Evolutionary conservation across 768 basidiomycete genomes (phyloP), one percentile per base, ranked within the genome.

Genomic region (Suillus brevipes): DNA sequence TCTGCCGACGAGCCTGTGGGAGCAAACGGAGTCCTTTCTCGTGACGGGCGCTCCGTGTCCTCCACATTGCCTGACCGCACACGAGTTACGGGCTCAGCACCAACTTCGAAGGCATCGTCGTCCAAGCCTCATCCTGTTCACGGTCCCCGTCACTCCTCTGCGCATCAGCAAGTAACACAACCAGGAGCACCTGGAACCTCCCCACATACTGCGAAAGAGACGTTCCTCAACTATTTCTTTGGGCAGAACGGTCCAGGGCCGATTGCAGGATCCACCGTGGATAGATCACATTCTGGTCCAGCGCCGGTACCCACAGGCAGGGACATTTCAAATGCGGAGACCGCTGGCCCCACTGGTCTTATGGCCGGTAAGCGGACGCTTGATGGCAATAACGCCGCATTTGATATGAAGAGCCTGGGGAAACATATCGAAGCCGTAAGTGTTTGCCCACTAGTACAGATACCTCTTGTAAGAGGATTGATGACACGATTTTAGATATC

Each of bases 351-450:
- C 38, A 78, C 84, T 16, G 90, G 91, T 5, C 73, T 92, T 34
- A 83, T 91, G 85, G 85, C 86, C 23, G 85, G 86, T 16, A 89
- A 87, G 78, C 79, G 85, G 60, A 80, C 82, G 13, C 74, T 92
- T 58, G 92, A 95, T 70, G 90, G 85, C 14, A 91, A 82, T 74
- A 91, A 84, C 70, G 91, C 95, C 63, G 95, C 92, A 56, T 98
- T 89, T 76, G 97, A 99, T 75, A 99, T 99, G 97, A 98, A 95
- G 84, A 97, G 95, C 73, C 82, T 99, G 61, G 95, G 96, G 50
- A 95, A 91, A 78, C 97, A 99, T 73, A 92, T 99, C 65, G 97
- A 99, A 78, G 93, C 96, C 67, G 96, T 98, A 72, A 84, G 93
- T 87, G 9, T 49, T 37, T 31, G 42, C 13, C 58, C 52, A 25